Evolutionary conservation across 169 alveolate genomes (phyloP), one percentile per base, ranked within the genome.

Genomic region (Condylostoma magnum): DNA sequence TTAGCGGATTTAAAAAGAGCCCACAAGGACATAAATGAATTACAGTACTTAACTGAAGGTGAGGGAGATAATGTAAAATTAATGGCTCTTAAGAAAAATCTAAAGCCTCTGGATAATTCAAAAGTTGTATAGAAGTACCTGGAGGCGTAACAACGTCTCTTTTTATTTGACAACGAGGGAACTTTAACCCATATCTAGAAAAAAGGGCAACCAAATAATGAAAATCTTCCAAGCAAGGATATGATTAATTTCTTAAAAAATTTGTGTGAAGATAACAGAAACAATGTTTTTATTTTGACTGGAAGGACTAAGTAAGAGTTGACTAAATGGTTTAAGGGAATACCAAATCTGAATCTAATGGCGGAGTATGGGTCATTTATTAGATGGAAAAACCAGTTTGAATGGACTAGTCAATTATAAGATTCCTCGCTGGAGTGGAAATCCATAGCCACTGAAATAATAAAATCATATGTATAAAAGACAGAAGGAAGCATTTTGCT

Each of bases 301-400:
- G 58, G 65, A 47, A n/a, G 63, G n/a, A n/a, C 34, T 12, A 41
- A 30, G 27, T 28, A 25, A 15, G 44, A 28, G 6, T 36, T 66
- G 10, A 22, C 43, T 8, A 47, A 22, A 1, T 66, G 75, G 46
- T 66, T 20, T 30, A 22, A 30, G 1, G 8, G 8, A 46, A 36
- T 66, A 1, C 31, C 15, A n/a, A 43, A 44, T 30, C 31, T 66
- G 25, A 50, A 50, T 1, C 10, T 66, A n/a, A 63, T 50, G 10
- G 75, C 75, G 12, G 75, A 66, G 37, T 46, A 66, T 4, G 75
- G 75, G n/a, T n/a, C 65, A 12, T 8, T 46, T n/a, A 41, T 66
- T 50, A 10, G 58, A 30, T 50, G 58, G 58, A 50, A 18, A 10
- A 50, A 38, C 20, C 43, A 46, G 37, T 5, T 22, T 27, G 30